phyloP scores from a whole-genome alignment of 2,329 filamentous ascomycete genomes.

The Fusarium sp. region DNA sequence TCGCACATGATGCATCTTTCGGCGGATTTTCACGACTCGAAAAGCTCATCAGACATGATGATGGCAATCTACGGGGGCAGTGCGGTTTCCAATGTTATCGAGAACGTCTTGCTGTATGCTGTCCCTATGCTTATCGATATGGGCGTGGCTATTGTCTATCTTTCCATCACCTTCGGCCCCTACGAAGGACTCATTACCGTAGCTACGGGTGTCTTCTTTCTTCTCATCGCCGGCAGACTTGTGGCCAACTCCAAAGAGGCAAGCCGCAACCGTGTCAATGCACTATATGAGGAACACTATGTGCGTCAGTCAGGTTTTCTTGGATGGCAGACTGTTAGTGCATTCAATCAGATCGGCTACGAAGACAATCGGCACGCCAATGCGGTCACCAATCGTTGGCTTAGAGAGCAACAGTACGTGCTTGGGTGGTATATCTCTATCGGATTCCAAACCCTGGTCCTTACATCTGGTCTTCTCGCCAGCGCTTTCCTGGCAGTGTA shows the following conservation, averaged over 20 bases:
- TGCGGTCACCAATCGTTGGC: slow-evolving; percentile 58
- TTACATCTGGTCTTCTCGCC: slow-evolving; percentile 76
- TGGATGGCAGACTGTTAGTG: slow-evolving; percentile 69
- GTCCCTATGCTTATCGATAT: slow-evolving; percentile 71
- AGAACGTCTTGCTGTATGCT: slow-evolving; percentile 68
- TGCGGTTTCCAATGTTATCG: slow-evolving; percentile 65
- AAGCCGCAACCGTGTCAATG: slow-evolving; percentile 62
- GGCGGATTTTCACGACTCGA: slow-evolving; percentile 70
- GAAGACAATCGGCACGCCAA: slow-evolving; percentile 65
- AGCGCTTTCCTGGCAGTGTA: slow-evolving; percentile 70
- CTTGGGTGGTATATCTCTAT: slow-evolving; percentile 62
- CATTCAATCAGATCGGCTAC: slow-evolving; percentile 69
- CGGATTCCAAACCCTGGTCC: slow-evolving; percentile 69
- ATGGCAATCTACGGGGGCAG: slow-evolving; percentile 66
- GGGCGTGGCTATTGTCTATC: slow-evolving; percentile 67
- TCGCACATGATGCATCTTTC: slow-evolving; percentile 70
- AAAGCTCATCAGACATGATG: slow-evolving; percentile 68
- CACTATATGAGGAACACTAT: slow-evolving; percentile 66
- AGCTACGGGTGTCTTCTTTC: slow-evolving; percentile 66
- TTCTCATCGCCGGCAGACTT: slow-evolving; percentile 64
- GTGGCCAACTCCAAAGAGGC: slow-evolving; percentile 61
- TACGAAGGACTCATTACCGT: slow-evolving; percentile 73
- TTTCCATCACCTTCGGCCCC: slow-evolving; percentile 67
- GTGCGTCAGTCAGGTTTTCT: slow-evolving; percentile 66
- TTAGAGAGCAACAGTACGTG: slow-evolving; percentile 52